phyloP scores from a whole-genome alignment of 2,329 filamentous ascomycete species.

The Aspergillus neotritici region DNA sequence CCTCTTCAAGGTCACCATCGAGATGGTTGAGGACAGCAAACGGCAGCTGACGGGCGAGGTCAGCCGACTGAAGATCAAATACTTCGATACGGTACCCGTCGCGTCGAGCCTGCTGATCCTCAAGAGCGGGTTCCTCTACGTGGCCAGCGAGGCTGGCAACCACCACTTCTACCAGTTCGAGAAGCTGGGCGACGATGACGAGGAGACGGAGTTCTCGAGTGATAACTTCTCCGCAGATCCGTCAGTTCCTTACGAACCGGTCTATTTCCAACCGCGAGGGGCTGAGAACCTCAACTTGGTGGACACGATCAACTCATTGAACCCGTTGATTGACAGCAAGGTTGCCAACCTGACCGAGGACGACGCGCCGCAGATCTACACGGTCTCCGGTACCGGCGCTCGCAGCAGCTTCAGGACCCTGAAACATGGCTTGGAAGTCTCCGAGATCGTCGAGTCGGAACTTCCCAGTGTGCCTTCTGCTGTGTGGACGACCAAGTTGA shows the following conservation, averaged over 20 bases:
- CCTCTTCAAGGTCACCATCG: slow-evolving; percentile 90
- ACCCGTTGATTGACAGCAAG: slow-evolving; percentile 85
- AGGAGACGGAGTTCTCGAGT: slow-evolving; percentile 79
- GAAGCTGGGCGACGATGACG: slow-evolving; percentile 90
- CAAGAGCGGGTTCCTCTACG: slow-evolving; percentile 92
- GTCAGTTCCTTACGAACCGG: slow-evolving; percentile 63
- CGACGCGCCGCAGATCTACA: slow-evolving; percentile 94
- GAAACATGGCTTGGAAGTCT: slow-evolving; percentile 87
- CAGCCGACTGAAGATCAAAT: slow-evolving; percentile 81
- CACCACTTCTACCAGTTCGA: slow-evolving; percentile 96
- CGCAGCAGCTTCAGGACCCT: slow-evolving; percentile 85
- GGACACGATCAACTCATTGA: slow-evolving; percentile 81
- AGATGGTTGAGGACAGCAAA: slow-evolving; percentile 75
- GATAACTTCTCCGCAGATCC: slow-evolving; percentile 76
- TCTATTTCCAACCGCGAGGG: slow-evolving; percentile 77
- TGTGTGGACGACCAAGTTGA: slow-evolving; percentile 92
- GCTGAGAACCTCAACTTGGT: slow-evolving; percentile 78
- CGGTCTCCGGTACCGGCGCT: slow-evolving; percentile 80
- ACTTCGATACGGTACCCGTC: slow-evolving; percentile 92
- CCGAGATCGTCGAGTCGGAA: slow-evolving; percentile 92
- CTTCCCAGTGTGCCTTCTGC: slow-evolving; percentile 81
- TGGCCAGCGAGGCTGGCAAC: slow-evolving; percentile 87
- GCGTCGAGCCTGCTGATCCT: slow-evolving; percentile 84
- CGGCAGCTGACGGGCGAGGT: slow-evolving; percentile 78
- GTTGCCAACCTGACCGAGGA: slow-evolving; percentile 86